phyloP scores from a whole-genome alignment of 1,284 basidiomycete species.

The Trichosporon ovoides region DNA sequence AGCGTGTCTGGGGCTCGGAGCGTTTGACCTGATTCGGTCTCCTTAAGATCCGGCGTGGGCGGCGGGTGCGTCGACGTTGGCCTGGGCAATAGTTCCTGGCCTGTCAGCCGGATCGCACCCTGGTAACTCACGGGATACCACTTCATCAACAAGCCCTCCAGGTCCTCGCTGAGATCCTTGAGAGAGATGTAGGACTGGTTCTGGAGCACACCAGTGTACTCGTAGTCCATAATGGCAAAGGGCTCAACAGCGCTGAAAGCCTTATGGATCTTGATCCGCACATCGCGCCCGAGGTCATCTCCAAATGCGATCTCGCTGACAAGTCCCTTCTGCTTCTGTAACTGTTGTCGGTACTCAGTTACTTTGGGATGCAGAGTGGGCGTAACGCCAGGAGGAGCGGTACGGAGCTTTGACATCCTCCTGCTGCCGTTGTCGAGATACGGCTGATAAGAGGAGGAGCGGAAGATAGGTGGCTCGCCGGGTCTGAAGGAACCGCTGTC shows the following conservation, averaged over 20 bases:
- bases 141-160: not conserved
- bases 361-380: not conserved
- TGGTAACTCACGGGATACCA: not conserved
- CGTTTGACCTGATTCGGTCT: not conserved
- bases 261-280: not conserved
- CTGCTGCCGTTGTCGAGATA: no score
- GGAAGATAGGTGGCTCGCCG: not conserved
- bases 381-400: not conserved
- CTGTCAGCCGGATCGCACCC: not conserved
- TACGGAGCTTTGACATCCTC: not conserved
- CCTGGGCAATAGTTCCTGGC: not conserved
- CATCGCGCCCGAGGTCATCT: not conserved
- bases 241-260: not conserved
- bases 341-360: not conserved
- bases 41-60: slow-evolving; percentile 2
- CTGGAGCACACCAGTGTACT: not conserved
- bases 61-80: not conserved
- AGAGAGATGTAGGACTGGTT: not conserved
- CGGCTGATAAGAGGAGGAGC: no score
- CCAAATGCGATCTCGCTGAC: not conserved
- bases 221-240: not conserved
- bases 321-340: not conserved
- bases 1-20: not conserved
- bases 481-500: no score
- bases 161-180: not conserved